Evolutionary conservation across 306 rosid species (phyloP).

Genomic region (Arachis hypogaea): DNA sequence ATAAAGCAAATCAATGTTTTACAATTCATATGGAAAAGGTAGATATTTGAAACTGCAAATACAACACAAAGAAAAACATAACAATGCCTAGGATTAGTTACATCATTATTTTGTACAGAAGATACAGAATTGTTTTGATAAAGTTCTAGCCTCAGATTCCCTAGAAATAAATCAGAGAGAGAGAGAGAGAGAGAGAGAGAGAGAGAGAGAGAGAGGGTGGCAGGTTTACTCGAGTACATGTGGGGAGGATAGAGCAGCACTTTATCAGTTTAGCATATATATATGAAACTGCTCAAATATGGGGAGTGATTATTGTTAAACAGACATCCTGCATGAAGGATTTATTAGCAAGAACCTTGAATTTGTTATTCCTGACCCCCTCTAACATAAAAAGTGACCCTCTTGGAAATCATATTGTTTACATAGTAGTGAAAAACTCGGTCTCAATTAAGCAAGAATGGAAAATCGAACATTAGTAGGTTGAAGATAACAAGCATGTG

Average conservation of each 20-base stretch:
- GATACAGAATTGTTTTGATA: constrained; percentile 19
- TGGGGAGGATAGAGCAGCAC: not conserved
- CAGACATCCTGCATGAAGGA: not conserved
- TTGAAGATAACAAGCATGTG: not conserved
- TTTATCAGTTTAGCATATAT: not conserved
- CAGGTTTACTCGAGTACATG: no score
- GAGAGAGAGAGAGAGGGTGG: no score
- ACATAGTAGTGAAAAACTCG: not conserved
- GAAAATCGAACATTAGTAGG: constrained; percentile 8
- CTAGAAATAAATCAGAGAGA: not conserved
- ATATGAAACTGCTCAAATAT: not conserved
- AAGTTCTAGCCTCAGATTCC: not conserved
- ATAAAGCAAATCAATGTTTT: not conserved
- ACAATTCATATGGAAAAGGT: not conserved
- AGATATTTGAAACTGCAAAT: constrained; percentile 11
- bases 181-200: no score
- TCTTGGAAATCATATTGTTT: constrained; percentile 14
- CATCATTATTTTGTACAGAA: not conserved
- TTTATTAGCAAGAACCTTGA: not conserved
- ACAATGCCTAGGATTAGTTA: not conserved
- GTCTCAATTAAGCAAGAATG: not conserved
- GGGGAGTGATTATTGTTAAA: constrained; percentile 2
- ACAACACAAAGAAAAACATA: not conserved
- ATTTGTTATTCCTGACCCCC: not conserved
- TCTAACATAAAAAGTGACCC: not conserved